Evolutionary conservation across 768 basidiomycete species (phyloP), one percentile per base, ranked within the genome.

Genomic region (Amanita rubescens): DNA sequence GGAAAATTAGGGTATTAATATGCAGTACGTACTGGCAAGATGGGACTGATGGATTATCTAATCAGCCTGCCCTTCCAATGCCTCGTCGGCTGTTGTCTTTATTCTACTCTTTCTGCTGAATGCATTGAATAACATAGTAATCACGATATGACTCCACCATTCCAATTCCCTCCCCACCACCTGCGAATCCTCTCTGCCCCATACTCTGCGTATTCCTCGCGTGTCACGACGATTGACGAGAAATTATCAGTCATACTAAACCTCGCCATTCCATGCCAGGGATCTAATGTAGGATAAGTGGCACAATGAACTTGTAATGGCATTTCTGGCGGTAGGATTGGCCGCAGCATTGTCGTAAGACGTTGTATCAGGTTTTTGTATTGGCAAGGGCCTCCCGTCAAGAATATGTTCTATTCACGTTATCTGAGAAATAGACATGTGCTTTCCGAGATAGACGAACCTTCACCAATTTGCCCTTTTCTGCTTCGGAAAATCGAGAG

Each of bases 111-210:
- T n/a, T n/a, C n/a, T 33, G 20, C 12, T 44, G 15, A 33, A 12
- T 33, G 55, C 49, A 27, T 20, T 12, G 8, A 19, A 12, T 33
- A 49, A 14, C 22, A 7, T 57, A 45, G 43, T 10, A 51, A 6
- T 62, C 45, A 64, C 30, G 54, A 35, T 37, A 63, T 57, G 20
- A 60, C 61, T 8, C 63, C 66, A 19, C 67, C 69, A 62, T 90
- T 89, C 85, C 86, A 90, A 65, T 98, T 97, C 6, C 94, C 85
- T 65, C 92, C 92, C 80, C 87, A 90, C 87, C 96, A 96, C 63
- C 78, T 78, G 67, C 85, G 90, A 55, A 94, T 74, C 56, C 90
- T 78, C 67, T 96, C 94, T 1, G 81, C 82, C 0, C 96, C 95
- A 69, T 82, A 79, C 66, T 99, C 96, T 7, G 91, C 83, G 59